These are phyloP conservation scores for Trichothecium sympodiale DNA, from an alignment of 2,329 filamentous ascomycete genomes.

Conservation along the genomic window DNA sequence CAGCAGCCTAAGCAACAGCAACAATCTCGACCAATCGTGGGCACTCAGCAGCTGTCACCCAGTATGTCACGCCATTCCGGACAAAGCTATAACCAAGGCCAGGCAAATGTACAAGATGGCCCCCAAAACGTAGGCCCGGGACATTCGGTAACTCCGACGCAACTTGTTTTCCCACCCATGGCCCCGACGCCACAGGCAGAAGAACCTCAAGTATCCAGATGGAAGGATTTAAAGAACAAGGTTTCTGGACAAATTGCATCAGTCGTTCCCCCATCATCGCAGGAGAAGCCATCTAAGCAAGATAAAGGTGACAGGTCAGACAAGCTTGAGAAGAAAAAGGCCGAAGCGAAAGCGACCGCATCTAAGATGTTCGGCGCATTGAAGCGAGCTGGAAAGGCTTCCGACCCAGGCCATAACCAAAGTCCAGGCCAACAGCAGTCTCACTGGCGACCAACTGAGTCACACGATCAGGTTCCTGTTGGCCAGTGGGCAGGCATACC, in stretches of 20 bases:
- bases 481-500: neutral
- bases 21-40: too few relatives aligned
- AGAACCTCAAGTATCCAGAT: slow-evolving; percentile 16
- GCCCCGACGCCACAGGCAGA: neutral
- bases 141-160: too few relatives aligned
- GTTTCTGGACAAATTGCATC: slow-evolving; percentile 17
- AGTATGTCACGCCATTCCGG: neutral
- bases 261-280: neutral
- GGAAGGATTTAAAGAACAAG: slow-evolving; percentile 21
- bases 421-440: slow-evolving; percentile 2
- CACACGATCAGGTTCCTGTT: neutral
- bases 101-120: neutral
- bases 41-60: neutral
- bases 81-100: slow-evolving; percentile 2
- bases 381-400: slow-evolving; percentile 18
- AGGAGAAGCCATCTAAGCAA: slow-evolving; percentile 3
- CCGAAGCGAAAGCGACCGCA: slow-evolving; percentile 5
- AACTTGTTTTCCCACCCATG: neutral
- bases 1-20: too few relatives aligned
- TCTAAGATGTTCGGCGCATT: slow-evolving; percentile 20
- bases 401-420: slow-evolving; percentile 2
- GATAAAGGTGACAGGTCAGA: slow-evolving; percentile 7
- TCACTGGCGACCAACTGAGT: slow-evolving; percentile 2
- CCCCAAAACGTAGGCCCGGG: too few relatives aligned
- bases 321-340: slow-evolving; percentile 12